These are phyloP conservation scores for Scytalidium sp. DNA, from an alignment of 2,329 filamentous ascomycete genomes.

Conservation along the genomic window DNA sequence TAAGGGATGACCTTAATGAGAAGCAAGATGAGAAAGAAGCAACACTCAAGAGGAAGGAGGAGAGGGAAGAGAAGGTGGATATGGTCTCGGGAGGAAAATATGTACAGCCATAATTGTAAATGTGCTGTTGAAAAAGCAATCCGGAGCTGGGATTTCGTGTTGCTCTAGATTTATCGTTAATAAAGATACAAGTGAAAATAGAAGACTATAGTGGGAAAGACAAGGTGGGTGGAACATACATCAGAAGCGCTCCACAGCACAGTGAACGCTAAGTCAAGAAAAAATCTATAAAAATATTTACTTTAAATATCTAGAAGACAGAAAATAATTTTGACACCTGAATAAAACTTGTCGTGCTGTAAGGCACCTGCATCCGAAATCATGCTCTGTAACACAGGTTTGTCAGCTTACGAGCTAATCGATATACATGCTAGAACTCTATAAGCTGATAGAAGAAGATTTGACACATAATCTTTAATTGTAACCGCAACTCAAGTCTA, in stretches of 20 bases:
- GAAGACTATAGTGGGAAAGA: not conserved
- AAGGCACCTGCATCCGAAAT: not conserved
- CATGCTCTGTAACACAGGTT: not conserved
- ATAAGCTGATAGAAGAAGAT: not conserved
- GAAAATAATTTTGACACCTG: not conserved
- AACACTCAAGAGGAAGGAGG: constrained; percentile 12
- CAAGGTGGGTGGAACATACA: not conserved
- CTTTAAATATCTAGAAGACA: not conserved
- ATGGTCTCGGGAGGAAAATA: constrained; percentile 10
- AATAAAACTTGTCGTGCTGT: not conserved
- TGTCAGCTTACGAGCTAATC: no score
- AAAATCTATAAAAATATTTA: not conserved
- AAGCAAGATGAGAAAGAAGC: constrained; percentile 9
- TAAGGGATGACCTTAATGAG: constrained; percentile 7
- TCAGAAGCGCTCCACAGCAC: not conserved
- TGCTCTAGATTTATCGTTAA: not conserved
- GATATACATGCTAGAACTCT: no score
- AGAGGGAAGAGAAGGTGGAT: constrained; percentile 7
- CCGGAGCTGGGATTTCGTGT: constrained; percentile 24
- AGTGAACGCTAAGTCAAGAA: not conserved
- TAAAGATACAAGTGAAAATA: not conserved
- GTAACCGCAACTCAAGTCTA: no score
- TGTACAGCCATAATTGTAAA: constrained; percentile 12
- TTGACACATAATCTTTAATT: not conserved
- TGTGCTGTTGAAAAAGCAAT: constrained; percentile 25